Evolutionary conservation across 1,284 basidiomycete genomes (phyloP).

Genomic region (Apiotrichum domesticum): DNA sequence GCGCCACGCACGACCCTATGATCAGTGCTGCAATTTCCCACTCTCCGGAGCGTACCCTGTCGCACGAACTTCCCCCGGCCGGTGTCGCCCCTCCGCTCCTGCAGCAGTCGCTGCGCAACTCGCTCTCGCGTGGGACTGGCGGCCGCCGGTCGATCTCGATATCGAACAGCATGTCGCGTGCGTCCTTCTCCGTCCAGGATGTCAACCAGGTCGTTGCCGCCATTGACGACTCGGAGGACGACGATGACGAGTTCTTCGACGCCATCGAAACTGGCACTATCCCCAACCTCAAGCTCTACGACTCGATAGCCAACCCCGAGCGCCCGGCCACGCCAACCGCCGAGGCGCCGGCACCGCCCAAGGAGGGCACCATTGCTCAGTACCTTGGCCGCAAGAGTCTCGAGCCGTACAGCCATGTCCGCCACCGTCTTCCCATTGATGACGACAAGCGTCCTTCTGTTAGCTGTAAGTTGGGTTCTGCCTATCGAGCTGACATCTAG

Average conservation of each 20-base stretch:
- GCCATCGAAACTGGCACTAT: constrained; percentile 80
- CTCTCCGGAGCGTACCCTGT: neutral
- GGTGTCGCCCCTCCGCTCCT: neutral
- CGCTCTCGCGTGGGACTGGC: neutral
- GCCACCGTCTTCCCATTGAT: constrained; percentile 62
- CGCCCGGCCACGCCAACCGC: neutral
- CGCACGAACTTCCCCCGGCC: neutral
- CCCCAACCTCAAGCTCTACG: constrained; percentile 61
- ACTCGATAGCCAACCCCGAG: constrained; percentile 51
- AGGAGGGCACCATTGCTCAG: constrained; percentile 26
- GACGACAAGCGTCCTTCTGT: constrained; percentile 81
- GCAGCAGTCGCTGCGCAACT: constrained; percentile 1
- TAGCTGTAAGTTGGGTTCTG: constrained; percentile 50
- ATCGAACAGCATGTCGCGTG: constrained; percentile 7
- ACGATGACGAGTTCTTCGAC: constrained; percentile 97
- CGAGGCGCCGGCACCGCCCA: neutral
- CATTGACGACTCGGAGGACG: constrained; percentile 54
- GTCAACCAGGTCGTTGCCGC: constrained; percentile 36
- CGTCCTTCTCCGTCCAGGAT: constrained; percentile 32
- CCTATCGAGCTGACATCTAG: constrained; percentile 8
- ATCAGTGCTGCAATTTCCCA: neutral
- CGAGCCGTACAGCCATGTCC: constrained; percentile 62
- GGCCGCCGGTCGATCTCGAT: constrained; percentile 6
- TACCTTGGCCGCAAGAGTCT: constrained; percentile 55
- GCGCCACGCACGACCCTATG: neutral